phyloP scores from a whole-genome alignment of 2,329 filamentous ascomycete genomes.

The Penicillium sp. region DNA sequence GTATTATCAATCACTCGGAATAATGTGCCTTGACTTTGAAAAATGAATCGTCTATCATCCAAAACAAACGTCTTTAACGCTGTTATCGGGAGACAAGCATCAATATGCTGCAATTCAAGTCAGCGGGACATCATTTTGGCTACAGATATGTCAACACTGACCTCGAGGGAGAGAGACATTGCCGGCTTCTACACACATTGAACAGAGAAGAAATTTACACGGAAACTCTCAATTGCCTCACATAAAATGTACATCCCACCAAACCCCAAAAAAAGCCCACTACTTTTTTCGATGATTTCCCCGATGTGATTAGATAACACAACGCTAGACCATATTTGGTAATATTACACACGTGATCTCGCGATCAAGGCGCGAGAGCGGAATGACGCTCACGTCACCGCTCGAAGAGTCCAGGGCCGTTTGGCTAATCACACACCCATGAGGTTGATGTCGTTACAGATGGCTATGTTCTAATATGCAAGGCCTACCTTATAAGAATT shows the following conservation, averaged over 20 bases:
- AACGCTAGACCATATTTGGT: slow-evolving; percentile 18
- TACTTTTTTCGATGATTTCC: slow-evolving; percentile 9
- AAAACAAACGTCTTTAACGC: slow-evolving; percentile 37
- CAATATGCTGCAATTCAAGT: slow-evolving; percentile 37
- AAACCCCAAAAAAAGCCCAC: slow-evolving; percentile 14
- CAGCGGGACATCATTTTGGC: slow-evolving; percentile 16
- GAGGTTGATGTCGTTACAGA: background rate
- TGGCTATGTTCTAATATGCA: background rate
- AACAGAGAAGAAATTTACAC: slow-evolving; percentile 6
- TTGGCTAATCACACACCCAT: background rate
- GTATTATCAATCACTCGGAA: slow-evolving; percentile 35
- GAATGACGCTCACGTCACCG: background rate
- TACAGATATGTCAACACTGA: slow-evolving; percentile 19
- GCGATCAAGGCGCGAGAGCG: slow-evolving; percentile 6
- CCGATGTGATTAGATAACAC: slow-evolving; percentile 3
- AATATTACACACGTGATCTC: slow-evolving; percentile 27
- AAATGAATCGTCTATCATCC: slow-evolving; percentile 29
- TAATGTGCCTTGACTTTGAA: slow-evolving; percentile 43
- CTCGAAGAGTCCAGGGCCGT: background rate
- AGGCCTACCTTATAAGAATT: background rate
- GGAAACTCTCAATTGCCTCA: slow-evolving; percentile 7
- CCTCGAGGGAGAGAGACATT: slow-evolving; percentile 34
- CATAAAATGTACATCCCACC: slow-evolving; percentile 11
- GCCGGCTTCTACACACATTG: slow-evolving; percentile 17
- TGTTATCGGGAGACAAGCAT: slow-evolving; percentile 46